phyloP scores from a whole-genome alignment of 1,284 basidiomycete species.

The Apiotrichum gamsii region DNA sequence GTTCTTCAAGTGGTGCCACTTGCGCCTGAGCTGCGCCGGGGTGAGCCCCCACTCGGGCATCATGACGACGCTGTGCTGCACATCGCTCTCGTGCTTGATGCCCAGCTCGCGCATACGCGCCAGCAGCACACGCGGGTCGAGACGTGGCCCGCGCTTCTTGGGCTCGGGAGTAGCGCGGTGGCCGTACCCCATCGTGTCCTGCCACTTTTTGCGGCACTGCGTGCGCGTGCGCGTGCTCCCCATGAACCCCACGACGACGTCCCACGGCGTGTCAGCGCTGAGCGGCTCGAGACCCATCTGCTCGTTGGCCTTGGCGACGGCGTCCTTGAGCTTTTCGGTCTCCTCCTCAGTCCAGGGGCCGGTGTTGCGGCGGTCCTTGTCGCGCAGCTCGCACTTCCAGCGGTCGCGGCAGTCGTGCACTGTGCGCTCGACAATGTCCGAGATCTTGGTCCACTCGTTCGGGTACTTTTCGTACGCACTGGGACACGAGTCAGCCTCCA shows the following conservation, averaged over 20 bases:
- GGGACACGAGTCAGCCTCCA: too few species aligned
- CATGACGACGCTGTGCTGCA: conserved; percentile 6
- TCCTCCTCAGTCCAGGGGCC: conserved; percentile 24
- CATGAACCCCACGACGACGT: conserved; percentile 23
- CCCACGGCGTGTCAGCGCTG: conserved; percentile 28
- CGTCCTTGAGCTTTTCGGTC: conserved; percentile 13
- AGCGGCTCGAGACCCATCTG: conserved; percentile 17
- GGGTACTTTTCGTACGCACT: conserved; percentile 29
- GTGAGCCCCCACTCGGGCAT: conserved; percentile 8
- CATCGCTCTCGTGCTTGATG: conserved; percentile 12
- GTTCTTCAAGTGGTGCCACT: conserved; percentile 8
- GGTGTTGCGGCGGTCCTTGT: conserved; percentile 12
- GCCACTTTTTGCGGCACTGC: conserved; percentile 6
- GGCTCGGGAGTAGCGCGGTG: not conserved
- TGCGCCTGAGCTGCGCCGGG: conserved; percentile 6
- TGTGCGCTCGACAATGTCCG: conserved; percentile 29
- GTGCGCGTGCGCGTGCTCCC: conserved; percentile 1
- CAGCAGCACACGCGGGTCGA: conserved; percentile 8
- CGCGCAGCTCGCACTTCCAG: conserved; percentile 27
- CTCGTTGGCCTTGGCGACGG: conserved; percentile 20
- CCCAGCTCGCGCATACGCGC: conserved; percentile 10
- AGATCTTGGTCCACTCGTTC: conserved; percentile 35
- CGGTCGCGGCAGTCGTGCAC: conserved; percentile 37
- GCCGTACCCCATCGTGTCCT: conserved; percentile 5
- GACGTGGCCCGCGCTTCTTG: not conserved